Base-by-base conservation (phyloP, 1,139 yeast genomes). In the Pichia norvegensis region DNA sequence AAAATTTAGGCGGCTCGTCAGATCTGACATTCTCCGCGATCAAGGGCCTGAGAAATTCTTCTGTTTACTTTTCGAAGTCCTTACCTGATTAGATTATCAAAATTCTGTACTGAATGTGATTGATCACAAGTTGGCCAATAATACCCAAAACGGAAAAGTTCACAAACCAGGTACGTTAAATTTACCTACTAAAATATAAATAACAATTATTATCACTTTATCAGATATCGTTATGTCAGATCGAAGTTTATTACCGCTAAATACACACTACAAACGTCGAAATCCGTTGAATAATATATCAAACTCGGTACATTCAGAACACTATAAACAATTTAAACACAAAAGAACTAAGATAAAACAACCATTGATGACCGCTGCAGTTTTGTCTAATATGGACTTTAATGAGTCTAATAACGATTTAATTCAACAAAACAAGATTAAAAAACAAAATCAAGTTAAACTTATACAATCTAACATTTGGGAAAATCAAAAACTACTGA, bases 401-500 rank as follows among this genome's bases (percentile, higher is more conserved):
- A 35, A 19, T 20, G 13, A n/a, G 8, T 9, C 23, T 11, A 20
- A 17, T 11, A 19, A 35, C 4, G 23, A 35, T 16, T 10, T 20
- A 13, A 35, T 35, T 4, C 22, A 35, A 44, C 3, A 40, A 43
- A 21, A 16, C 38, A 4, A 40, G 45, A 39, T 33, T 40, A 31
- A 33, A 41, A 35, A 35, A 13, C 23, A 35, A 35, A 35, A 19
- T 13, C 37, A 35, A 20, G 21, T 35, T 5, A 35, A 35, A 14
- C 23, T 20, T 19, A 20, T 35, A 5, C 37, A 35, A 11, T 17
- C 37, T 11, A 35, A 16, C 23, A 35, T 35, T 14, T 35, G 37
- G 37, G 37, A 35, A 7, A 19, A 35, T 3, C 37, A 35, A 41
- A 33, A 7, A 43, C 42, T 23, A 16, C 42, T 20, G 29, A 36